These are phyloP conservation scores for Fusarium torulosum DNA, from an alignment of 2,329 filamentous ascomycete genomes.

Conservation along the genomic window DNA sequence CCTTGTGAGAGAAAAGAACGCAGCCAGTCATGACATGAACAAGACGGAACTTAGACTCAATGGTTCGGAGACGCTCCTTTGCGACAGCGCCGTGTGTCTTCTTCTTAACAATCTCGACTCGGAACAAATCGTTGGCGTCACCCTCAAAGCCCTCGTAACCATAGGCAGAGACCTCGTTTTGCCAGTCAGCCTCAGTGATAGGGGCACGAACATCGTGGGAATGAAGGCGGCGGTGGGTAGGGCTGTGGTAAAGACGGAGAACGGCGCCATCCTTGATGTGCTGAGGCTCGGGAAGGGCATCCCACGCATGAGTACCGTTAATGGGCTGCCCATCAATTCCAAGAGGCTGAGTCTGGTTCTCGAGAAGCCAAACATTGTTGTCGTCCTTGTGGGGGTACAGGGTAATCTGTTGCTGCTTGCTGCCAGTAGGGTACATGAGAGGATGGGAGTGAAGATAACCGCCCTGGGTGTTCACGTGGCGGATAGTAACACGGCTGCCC, in stretches of 20 bases:
- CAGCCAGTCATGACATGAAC: constrained; percentile 98
- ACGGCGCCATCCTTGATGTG: constrained; percentile 84
- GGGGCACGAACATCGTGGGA: constrained; percentile 94
- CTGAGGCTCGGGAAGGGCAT: constrained; percentile 72
- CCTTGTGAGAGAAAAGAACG: constrained; percentile 96
- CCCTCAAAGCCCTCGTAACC: constrained; percentile 97
- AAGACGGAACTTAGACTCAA: constrained; percentile 96
- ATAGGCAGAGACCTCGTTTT: constrained; percentile 96
- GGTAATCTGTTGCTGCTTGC: constrained; percentile 98
- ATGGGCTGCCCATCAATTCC: constrained; percentile 80
- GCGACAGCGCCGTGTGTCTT: constrained; percentile 83
- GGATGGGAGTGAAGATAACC: constrained; percentile 97
- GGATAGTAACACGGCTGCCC: constrained; percentile 86
- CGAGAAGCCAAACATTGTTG: constrained; percentile 94
- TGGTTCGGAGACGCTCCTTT: constrained; percentile 89
- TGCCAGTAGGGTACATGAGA: constrained; percentile 97
- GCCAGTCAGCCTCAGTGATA: constrained; percentile 90
- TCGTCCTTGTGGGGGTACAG: constrained; percentile 99
- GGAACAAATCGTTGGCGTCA: constrained; percentile 96
- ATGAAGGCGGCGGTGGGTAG: constrained; percentile 90
- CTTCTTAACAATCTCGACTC: constrained; percentile 92
- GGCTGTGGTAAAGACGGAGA: constrained; percentile 84
- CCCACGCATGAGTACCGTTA: constrained; percentile 87
- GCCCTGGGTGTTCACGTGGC: constrained; percentile 97
- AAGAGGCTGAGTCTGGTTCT: constrained; percentile 95